Percentiles rank a stretch among this genome's conserved stretches.
These are phyloP conservation scores for Jatropha multifida DNA, from an alignment of 441 rosid genomes.

Conservation along the genomic window DNA sequence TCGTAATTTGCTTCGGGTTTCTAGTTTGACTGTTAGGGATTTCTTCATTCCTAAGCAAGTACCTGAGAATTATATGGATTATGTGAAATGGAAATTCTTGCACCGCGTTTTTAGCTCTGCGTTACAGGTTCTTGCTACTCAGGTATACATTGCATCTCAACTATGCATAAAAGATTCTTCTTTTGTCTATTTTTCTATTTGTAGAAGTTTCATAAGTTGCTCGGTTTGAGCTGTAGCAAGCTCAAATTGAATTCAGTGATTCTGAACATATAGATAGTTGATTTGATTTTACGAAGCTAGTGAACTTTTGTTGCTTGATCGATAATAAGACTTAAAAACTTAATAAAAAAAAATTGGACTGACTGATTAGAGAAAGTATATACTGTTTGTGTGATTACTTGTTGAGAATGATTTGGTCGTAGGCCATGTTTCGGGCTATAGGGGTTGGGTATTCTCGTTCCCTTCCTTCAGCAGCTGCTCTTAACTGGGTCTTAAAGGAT, in stretches of 20 bases:
- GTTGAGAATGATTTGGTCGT: slow-evolving; percentile 23
- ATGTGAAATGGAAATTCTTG: slow-evolving; percentile 91
- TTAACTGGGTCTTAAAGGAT: slow-evolving; percentile 91
- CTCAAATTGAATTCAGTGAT: neutral
- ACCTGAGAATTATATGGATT: slow-evolving; percentile 53
- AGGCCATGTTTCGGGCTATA: slow-evolving; percentile 95
- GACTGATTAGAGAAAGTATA: slow-evolving; percentile 12
- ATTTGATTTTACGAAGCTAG: neutral
- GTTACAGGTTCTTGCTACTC: slow-evolving; percentile 95
- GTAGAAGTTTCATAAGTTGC: slow-evolving; percentile 1
- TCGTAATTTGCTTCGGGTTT: slow-evolving; percentile 36
- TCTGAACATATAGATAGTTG: neutral
- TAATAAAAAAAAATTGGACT: neutral
- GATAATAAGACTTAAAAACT: neutral
- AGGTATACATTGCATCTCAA: slow-evolving; percentile 38
- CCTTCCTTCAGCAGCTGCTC: slow-evolving; percentile 87
- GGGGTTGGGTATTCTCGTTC: slow-evolving; percentile 87
- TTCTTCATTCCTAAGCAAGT: slow-evolving; percentile 84
- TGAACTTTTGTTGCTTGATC: neutral
- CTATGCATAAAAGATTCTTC: neutral
- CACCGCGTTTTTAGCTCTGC: slow-evolving; percentile 95
- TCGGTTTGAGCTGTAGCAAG: neutral
- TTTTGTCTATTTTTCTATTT: neutral
- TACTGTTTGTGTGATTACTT: slow-evolving; percentile 19
- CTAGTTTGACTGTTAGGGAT: slow-evolving; percentile 47